Evolutionary conservation across 495 filamentous ascomycete genomes (phyloP).

Genomic region (Penicillium silybi): DNA sequence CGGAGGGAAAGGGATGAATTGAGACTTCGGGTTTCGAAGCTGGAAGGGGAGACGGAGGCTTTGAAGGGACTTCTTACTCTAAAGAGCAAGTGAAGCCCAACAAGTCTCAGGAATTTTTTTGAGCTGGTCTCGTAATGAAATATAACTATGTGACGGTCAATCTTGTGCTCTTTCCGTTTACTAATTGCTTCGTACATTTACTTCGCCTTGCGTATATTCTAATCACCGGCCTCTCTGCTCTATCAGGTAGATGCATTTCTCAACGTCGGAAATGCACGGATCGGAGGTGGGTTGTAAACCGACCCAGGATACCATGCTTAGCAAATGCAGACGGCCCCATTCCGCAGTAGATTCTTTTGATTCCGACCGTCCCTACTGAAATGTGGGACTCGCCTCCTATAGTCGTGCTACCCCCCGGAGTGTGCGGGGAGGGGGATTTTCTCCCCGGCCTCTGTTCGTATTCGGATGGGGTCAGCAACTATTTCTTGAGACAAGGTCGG

Average conservation of each 20-base stretch:
- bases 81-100: conserved; percentile 16
- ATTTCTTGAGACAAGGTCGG: neutral
- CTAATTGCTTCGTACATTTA: neutral
- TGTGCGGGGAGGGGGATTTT: neutral
- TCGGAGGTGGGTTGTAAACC: neutral
- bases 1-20: conserved; percentile 62
- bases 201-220: neutral
- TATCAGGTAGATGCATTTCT: neutral
- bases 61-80: conserved; percentile 30
- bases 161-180: neutral
- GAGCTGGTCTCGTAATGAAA: conserved; percentile 16
- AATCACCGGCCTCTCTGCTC: neutral
- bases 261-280: neutral
- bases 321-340: neutral
- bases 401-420: conserved; percentile 3
- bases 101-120: neutral
- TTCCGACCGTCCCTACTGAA: neutral
- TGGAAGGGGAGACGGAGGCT: conserved; percentile 58
- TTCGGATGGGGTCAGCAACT: neutral
- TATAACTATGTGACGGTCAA: neutral
- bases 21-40: conserved; percentile 56
- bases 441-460: conserved; percentile 3
- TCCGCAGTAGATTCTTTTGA: neutral
- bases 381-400: neutral
- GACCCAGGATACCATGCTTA: neutral